Evolutionary conservation across 148 eudicot genomes (phyloP), one percentile per base, ranked within the genome.

Genomic region (Spergularia bocconei): DNA sequence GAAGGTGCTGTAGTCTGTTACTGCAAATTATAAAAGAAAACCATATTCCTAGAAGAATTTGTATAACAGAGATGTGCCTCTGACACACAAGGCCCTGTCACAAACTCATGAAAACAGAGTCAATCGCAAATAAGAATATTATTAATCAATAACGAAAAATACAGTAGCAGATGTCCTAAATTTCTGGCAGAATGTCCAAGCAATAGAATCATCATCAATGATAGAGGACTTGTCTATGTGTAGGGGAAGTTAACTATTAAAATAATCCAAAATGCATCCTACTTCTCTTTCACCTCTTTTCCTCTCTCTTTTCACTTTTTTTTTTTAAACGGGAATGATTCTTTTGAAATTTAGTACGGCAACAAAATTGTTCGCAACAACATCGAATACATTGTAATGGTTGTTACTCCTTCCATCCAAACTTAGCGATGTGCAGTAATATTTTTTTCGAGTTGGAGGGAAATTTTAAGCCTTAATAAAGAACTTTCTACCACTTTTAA

Each of bases 31-130:
- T 19, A 19, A 10, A 7, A 21, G 6, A 19, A 58, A 25, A n/a
- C 20, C 61, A 60, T 63, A 33, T 51, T 69, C 61, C 70, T 50
- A 70, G 70, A 38, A 78, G 70, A 78, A 55, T 20, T 38, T 71
- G 54, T 38, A 29, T 29, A 11, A 23, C 57, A 62, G 16, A 17
- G 59, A 68, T 64, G 54, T 67, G 29, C 41, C 39, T 67, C 75
- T 77, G 75, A 77, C 75, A 62, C 19, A 53, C 59, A 20, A 38
- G 70, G 17, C 77, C 38, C 7, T 50, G 63, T 53, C 52, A 54
- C 38, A 14, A 71, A 57, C 60, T 71, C 17, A 36, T 71, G 23
- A 36, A 71, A 71, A 14, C n/a, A 25, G 16, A 55, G 59, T 50
- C 60, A 55, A 29, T 25, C 13, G 8, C 8, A 41, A 20, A 56